Evolutionary conservation across 2,329 filamentous ascomycete species (phyloP).

Genomic region (Phaeosphaeriaceae sp.): DNA sequence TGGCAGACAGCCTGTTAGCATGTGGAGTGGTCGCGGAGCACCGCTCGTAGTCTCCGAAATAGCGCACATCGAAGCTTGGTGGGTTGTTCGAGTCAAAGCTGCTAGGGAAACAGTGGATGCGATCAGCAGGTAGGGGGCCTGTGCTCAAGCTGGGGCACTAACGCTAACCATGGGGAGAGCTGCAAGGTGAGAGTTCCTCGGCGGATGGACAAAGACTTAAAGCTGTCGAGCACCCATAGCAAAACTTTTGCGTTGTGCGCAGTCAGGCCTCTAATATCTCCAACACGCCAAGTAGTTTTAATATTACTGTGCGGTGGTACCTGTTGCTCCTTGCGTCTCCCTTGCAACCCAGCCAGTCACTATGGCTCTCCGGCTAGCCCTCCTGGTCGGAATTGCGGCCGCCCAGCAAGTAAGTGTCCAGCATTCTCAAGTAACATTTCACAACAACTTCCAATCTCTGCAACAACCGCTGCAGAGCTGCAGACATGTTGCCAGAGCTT

Average conservation of each 20-base stretch:
- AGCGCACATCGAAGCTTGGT: conserved; percentile 2
- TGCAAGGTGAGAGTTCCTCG: neutral
- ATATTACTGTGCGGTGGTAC: conserved; percentile 16
- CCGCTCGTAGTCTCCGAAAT: conserved; percentile 8
- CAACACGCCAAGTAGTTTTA: conserved; percentile 18
- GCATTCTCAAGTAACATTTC: conserved; percentile 15
- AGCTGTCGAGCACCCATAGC: conserved; percentile 22
- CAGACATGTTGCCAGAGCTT: conserved; percentile 30
- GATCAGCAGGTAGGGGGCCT: conserved; percentile 27
- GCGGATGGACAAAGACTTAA: conserved; percentile 11
- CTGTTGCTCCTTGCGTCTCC: conserved; percentile 17
- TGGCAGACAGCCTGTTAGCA: neutral
- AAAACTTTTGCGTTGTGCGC: conserved; percentile 14
- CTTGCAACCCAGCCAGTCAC: conserved; percentile 29
- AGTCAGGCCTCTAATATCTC: conserved; percentile 18
- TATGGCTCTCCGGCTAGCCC: conserved; percentile 46
- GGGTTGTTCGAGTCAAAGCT: conserved; percentile 10
- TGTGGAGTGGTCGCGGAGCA: conserved; percentile 4
- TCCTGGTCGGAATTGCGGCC: conserved; percentile 36
- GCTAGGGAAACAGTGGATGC: conserved; percentile 18
- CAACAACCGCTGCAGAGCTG: conserved; percentile 26
- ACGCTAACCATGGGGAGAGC: neutral
- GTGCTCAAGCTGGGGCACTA: conserved; percentile 3
- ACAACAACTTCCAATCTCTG: conserved; percentile 15
- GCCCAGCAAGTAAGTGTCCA: conserved; percentile 39